A percentile compares a stretch with the other conserved stretches of the same genome.
phyloP scores from a whole-genome alignment of 345 rosid genomes.

The Eucalyptus pumila region DNA sequence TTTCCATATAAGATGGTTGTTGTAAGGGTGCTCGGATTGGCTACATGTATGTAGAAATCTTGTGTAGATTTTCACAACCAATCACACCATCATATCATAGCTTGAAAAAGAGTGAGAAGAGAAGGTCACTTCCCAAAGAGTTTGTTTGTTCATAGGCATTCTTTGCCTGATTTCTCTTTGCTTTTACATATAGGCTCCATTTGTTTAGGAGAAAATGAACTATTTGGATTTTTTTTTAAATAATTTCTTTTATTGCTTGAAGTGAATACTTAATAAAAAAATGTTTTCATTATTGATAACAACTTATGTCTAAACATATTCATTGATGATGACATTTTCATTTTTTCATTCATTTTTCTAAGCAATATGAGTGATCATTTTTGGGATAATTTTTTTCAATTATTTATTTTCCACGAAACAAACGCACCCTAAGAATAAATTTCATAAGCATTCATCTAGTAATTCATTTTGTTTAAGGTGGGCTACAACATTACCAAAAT shows the following conservation, averaged over 20 bases:
- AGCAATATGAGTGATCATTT: too few species aligned
- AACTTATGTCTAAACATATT: too few species aligned
- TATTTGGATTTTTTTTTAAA: fast-evolving
- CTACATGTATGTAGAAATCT: neutral
- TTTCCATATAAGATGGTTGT: neutral
- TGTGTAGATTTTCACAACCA: neutral
- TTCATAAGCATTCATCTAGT: neutral
- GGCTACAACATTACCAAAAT: neutral
- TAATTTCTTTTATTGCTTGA: too few species aligned
- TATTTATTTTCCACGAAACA: too few species aligned
- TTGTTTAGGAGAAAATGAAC: too few species aligned
- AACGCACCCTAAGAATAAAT: too few species aligned
- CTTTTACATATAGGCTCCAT: neutral
- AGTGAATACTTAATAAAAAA: too few species aligned
- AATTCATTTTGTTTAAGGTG: neutral
- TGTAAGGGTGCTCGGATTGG: neutral
- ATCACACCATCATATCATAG: neutral
- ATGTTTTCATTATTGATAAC: too few species aligned
- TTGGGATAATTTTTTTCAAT: neutral
- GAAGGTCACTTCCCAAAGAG: neutral
- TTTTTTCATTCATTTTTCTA: too few species aligned
- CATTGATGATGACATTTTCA: too few species aligned
- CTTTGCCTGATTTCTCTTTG: neutral
- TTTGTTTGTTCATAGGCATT: neutral
- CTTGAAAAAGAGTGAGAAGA: neutral